Evolutionary conservation across 306 rosid species (phyloP).

Genomic region (Ormosia semicastrata): DNA sequence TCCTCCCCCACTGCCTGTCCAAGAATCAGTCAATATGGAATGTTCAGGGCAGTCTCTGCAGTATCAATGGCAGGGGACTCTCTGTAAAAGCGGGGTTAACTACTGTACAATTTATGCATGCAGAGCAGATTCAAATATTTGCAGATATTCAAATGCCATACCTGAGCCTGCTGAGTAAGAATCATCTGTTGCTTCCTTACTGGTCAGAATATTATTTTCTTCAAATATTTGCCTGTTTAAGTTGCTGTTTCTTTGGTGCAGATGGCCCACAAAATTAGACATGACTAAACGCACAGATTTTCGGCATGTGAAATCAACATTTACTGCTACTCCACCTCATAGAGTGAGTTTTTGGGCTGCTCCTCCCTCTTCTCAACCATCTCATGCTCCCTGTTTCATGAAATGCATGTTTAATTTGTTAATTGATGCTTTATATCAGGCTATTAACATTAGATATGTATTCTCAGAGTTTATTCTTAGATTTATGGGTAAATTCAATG

Average conservation of each 20-base stretch:
- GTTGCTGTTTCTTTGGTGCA: slow-evolving; percentile 43
- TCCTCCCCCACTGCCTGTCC: slow-evolving; percentile 56
- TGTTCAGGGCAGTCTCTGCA: slow-evolving; percentile 44
- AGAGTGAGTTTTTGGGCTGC: slow-evolving; percentile 55
- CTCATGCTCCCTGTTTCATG: slow-evolving; percentile 14
- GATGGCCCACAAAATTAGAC: slow-evolving; percentile 95
- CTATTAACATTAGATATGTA: slow-evolving; percentile 8
- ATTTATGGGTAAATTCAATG: slow-evolving; percentile 10
- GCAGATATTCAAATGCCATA: slow-evolving; percentile 69
- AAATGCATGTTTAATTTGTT: background rate
- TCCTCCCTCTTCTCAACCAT: background rate
- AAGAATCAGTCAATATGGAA: slow-evolving; percentile 50
- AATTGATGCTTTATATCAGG: background rate
- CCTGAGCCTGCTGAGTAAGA: slow-evolving; percentile 86
- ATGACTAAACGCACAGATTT: slow-evolving; percentile 94
- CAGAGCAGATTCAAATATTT: slow-evolving; percentile 66
- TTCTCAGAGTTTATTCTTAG: slow-evolving; percentile 5
- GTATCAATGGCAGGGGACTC: slow-evolving; percentile 78
- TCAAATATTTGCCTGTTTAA: background rate
- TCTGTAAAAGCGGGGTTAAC: slow-evolving; percentile 92
- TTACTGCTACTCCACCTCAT: slow-evolving; percentile 69
- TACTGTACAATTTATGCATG: slow-evolving; percentile 81
- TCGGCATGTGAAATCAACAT: slow-evolving; percentile 81
- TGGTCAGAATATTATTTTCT: slow-evolving; percentile 15
- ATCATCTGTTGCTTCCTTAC: slow-evolving; percentile 19